Percentiles rank a stretch among this genome's conserved stretches.
phyloP scores from a whole-genome alignment of 495 filamentous ascomycete genomes.

The Neurospora tetraspora region DNA sequence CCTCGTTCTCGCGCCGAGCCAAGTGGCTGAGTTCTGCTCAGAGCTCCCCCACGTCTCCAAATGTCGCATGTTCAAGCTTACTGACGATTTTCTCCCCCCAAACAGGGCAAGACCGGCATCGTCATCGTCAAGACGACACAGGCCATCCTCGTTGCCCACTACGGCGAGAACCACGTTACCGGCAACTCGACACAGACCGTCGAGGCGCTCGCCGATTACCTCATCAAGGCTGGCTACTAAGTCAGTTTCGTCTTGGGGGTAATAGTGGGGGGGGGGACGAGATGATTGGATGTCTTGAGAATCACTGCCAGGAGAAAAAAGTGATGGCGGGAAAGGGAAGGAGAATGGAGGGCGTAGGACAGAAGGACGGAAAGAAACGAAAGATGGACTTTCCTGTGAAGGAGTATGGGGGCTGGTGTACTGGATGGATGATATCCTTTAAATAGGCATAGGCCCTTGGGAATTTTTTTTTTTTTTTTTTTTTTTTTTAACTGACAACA shows the following conservation, averaged over 20 bases:
- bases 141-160: slow-evolving; percentile 78
- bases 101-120: slow-evolving; percentile 72
- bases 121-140: slow-evolving; percentile 72
- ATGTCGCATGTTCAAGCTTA: background rate
- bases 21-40: too few relatives aligned
- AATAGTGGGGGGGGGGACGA: background rate
- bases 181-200: slow-evolving; percentile 55
- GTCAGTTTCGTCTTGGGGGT: slow-evolving; percentile 26
- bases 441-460: background rate
- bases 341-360: background rate
- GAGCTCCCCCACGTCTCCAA: too few relatives aligned
- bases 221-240: slow-evolving; percentile 62
- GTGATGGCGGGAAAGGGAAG: background rate
- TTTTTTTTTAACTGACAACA: background rate
- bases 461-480: background rate
- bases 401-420: background rate
- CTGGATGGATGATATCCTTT: background rate
- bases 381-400: background rate
- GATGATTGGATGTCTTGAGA: background rate
- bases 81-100: background rate
- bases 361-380: background rate
- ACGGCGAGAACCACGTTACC: slow-evolving; percentile 58
- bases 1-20: background rate
- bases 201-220: slow-evolving; percentile 65
- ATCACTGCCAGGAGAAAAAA: background rate